Conservation (phyloP, 2,329 filamentous ascomycete genomes). For the Cercospora janseana region DNA sequence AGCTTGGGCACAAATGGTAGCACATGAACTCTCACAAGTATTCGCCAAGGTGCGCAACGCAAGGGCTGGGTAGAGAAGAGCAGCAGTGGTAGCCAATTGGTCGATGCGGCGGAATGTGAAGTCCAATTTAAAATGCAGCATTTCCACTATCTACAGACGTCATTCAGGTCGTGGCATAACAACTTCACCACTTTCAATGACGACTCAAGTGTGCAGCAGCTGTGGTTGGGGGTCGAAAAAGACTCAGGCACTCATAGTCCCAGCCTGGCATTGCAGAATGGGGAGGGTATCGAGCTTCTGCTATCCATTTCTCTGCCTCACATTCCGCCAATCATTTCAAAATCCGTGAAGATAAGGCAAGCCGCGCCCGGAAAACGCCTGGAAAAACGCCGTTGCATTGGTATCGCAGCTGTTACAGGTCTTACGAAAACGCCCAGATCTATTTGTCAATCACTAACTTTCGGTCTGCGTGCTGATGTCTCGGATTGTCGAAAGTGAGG, state of each 20-base stretch:
- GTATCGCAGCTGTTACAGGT: constrained; percentile 11
- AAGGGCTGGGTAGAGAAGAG: too few relatives aligned
- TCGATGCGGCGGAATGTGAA: too few relatives aligned
- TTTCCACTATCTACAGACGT: too few relatives aligned
- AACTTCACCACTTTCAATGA: too few relatives aligned
- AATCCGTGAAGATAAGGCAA: not conserved
- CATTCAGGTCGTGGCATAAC: too few relatives aligned
- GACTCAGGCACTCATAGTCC: not conserved
- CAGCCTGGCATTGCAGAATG: not conserved
- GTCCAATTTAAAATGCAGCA: too few relatives aligned
- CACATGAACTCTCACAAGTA: too few relatives aligned
- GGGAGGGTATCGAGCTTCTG: constrained; percentile 7
- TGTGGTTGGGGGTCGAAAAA: too few relatives aligned
- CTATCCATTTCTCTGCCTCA: not conserved
- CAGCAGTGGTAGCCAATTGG: too few relatives aligned
- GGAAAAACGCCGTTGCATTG: constrained; percentile 8
- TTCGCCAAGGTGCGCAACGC: too few relatives aligned
- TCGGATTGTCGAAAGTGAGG: not conserved
- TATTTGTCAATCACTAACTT: constrained; percentile 8
- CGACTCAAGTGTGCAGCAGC: too few relatives aligned
- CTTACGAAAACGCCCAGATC: constrained; percentile 11
- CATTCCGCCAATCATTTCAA: not conserved
- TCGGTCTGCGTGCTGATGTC: constrained; percentile 13
- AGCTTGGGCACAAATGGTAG: too few relatives aligned
- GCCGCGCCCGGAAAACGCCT: constrained; percentile 1